These are phyloP conservation scores for Phytophthora aleatoria DNA, from an alignment of 352 stramenopile genomes.

Conservation along the genomic window DNA sequence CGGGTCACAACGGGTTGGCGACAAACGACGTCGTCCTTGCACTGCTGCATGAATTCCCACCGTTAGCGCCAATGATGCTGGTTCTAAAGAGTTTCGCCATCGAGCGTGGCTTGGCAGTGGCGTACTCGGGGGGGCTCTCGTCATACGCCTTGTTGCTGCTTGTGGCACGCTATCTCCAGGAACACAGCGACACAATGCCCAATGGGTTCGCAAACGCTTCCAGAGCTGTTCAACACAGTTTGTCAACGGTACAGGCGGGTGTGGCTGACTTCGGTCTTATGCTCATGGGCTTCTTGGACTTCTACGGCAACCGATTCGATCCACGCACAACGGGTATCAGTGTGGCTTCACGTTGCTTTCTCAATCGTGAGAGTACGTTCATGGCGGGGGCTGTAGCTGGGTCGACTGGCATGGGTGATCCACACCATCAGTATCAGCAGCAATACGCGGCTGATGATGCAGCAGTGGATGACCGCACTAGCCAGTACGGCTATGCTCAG, in stretches of 20 bases:
- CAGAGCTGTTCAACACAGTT: constrained; percentile 57
- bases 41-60: constrained; percentile 93
- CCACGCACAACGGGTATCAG: constrained; percentile 91
- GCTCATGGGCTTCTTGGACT: constrained; percentile 97
- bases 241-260: constrained; percentile 61
- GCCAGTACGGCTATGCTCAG: constrained; percentile 47
- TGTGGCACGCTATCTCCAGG: constrained; percentile 93
- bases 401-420: constrained; percentile 28
- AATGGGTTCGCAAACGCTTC: constrained; percentile 71
- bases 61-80: constrained; percentile 95
- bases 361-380: constrained; percentile 75
- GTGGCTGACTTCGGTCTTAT: constrained; percentile 93
- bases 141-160: constrained; percentile 97
- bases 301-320: constrained; percentile 96
- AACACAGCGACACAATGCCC: constrained; percentile 74
- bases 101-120: constrained; percentile 93
- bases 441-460: constrained; percentile 52
- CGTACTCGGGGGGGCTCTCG: constrained; percentile 96
- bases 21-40: constrained; percentile 94
- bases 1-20: constrained; percentile 95
- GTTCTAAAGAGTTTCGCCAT: constrained; percentile 96
- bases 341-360: constrained; percentile 79
- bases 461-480: constrained; percentile 57
- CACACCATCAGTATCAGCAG: constrained; percentile 51
- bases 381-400: constrained; percentile 26